Evolutionary conservation across 2,329 filamentous ascomycete species (phyloP).

Genomic region (Elsinoe australis): DNA sequence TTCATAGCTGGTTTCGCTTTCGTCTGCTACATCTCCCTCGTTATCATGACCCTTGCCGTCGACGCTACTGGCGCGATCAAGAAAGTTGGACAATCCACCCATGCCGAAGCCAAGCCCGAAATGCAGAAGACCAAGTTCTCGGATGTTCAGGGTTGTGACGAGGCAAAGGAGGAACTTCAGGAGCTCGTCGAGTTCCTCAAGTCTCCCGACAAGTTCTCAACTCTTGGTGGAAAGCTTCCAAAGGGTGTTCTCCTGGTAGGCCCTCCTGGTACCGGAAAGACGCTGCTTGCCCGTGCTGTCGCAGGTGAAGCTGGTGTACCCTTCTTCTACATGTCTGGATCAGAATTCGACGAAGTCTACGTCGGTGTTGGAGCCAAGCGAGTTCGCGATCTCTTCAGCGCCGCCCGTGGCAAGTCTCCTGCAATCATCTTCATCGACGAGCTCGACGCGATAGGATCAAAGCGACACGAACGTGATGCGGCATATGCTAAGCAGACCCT

Average conservation of each 20-base stretch:
- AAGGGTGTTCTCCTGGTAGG: conserved; percentile 94
- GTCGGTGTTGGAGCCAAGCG: conserved; percentile 95
- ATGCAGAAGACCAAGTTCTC: conserved; percentile 84
- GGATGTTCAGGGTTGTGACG: conserved; percentile 94
- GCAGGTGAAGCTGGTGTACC: conserved; percentile 95
- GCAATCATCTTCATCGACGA: conserved; percentile 95
- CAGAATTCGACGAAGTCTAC: conserved; percentile 95
- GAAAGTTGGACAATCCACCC: conserved; percentile 63
- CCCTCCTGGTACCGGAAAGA: conserved; percentile 95
- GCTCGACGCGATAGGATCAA: conserved; percentile 86
- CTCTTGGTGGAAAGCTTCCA: conserved; percentile 89
- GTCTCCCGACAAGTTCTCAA: conserved; percentile 86
- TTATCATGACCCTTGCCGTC: conserved; percentile 71
- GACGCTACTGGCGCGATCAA: conserved; percentile 74
- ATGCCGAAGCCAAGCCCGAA: conserved; percentile 83
- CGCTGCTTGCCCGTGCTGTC: conserved; percentile 86
- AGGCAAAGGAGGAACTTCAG: conserved; percentile 95
- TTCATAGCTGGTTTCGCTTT: conserved; percentile 74
- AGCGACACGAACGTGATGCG: conserved; percentile 84
- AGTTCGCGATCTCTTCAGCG: conserved; percentile 82
- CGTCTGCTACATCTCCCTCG: conserved; percentile 68
- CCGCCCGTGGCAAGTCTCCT: conserved; percentile 77
- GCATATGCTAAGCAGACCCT: conserved; percentile 95
- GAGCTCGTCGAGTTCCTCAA: conserved; percentile 95
- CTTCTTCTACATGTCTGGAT: conserved; percentile 99